Evolutionary conservation across 1,284 basidiomycete genomes (phyloP).

Genomic region (Fomitopsis schrenkii): DNA sequence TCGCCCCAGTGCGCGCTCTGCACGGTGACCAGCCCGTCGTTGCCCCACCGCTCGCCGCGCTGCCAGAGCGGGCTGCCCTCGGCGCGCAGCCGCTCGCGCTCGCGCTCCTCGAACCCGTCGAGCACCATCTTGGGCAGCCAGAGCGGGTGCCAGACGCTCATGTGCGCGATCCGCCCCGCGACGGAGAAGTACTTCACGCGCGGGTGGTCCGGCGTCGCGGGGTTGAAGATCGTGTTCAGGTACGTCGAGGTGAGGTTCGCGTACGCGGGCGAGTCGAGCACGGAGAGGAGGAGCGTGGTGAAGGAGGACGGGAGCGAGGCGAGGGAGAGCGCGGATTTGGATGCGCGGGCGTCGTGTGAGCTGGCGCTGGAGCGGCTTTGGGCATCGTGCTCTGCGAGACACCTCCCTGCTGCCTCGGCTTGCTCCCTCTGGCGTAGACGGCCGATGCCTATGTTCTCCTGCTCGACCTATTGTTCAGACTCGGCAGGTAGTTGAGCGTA

Average conservation of each 20-base stretch:
- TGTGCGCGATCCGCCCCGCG: slow-evolving; percentile 70
- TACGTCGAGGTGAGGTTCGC: slow-evolving; percentile 90
- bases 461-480: slow-evolving; percentile 1
- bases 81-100: slow-evolving; percentile 35
- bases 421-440: slow-evolving; percentile 39
- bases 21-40: slow-evolving; percentile 92
- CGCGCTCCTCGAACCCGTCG: slow-evolving; percentile 70
- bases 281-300: slow-evolving; percentile 84
- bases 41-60: slow-evolving; percentile 69
- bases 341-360: background rate
- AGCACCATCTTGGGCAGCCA: slow-evolving; percentile 96
- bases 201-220: slow-evolving; percentile 80
- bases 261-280: slow-evolving; percentile 97
- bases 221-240: slow-evolving; percentile 88
- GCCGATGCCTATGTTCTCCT: slow-evolving; percentile 88
- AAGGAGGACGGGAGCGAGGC: slow-evolving; percentile 74
- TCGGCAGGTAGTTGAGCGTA: background rate
- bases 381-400: slow-evolving; percentile 1
- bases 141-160: slow-evolving; percentile 89
- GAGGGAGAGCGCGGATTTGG: slow-evolving; percentile 33
- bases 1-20: slow-evolving; percentile 91
- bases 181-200: slow-evolving; percentile 91
- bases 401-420: slow-evolving; percentile 20
- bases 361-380: background rate
- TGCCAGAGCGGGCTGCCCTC: slow-evolving; percentile 16